Percentiles rank a stretch among this genome's conserved stretches.
Evolutionary conservation across 805 yeast genomes (phyloP).

Genomic region (Ogataea parapolymorpha): DNA sequence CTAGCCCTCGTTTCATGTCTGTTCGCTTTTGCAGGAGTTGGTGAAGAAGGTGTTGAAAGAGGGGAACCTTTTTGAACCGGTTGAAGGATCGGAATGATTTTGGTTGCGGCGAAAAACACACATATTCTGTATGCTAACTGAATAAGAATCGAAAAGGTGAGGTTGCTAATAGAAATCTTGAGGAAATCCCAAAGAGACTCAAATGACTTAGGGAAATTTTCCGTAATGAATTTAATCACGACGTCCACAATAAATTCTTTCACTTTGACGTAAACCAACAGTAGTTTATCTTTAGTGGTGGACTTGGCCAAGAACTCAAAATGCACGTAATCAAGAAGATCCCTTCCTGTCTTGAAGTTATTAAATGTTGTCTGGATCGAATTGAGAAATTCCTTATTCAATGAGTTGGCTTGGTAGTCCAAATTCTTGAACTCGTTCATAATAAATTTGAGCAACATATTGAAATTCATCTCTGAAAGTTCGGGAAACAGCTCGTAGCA

Average conservation of each 20-base stretch:
- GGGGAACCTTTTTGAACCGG: slow-evolving; percentile 25
- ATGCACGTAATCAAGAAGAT: slow-evolving; percentile 15
- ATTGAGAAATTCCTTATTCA: slow-evolving; percentile 32
- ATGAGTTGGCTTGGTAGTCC: slow-evolving; percentile 31
- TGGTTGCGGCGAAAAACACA: slow-evolving; percentile 86
- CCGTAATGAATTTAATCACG: slow-evolving; percentile 41
- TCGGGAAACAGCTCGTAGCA: slow-evolving; percentile 91
- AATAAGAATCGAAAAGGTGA: slow-evolving; percentile 76
- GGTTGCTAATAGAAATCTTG: slow-evolving; percentile 50
- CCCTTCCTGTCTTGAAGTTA: slow-evolving; percentile 21
- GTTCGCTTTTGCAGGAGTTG: slow-evolving; percentile 16
- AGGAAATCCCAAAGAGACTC: slow-evolving; percentile 54
- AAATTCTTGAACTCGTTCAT: slow-evolving; percentile 35
- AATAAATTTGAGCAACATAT: slow-evolving; percentile 33
- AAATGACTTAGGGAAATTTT: slow-evolving; percentile 51
- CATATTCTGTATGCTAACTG: slow-evolving; percentile 82
- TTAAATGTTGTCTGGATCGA: slow-evolving; percentile 31
- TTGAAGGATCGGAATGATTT: slow-evolving; percentile 69
- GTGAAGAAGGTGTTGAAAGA: slow-evolving; percentile 21
- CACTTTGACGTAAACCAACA: slow-evolving; percentile 21
- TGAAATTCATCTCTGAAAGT: slow-evolving; percentile 50
- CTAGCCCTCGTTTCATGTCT: slow-evolving; percentile 1
- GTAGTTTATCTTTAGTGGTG: slow-evolving; percentile 18
- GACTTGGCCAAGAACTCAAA: slow-evolving; percentile 17
- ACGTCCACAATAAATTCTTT: slow-evolving; percentile 27